Evolutionary conservation across 169 alveolate species (phyloP), one percentile per base, ranked within the genome.

Genomic region (Amoebophrya sp.): DNA sequence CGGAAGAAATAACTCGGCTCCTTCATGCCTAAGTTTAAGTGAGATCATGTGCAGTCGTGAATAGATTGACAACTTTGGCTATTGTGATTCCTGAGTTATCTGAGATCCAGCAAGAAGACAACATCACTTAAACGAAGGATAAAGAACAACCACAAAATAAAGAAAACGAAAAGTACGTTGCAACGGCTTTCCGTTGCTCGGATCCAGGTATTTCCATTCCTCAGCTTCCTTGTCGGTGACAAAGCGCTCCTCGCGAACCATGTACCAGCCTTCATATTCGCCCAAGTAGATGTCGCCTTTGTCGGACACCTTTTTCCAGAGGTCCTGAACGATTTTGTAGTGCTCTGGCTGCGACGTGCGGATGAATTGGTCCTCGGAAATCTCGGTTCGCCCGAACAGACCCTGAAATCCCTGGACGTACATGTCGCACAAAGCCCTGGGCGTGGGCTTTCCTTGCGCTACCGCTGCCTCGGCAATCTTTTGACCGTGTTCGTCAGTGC

Each of bases 401-500:
- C 40, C 89, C 94, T 93, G 83, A 38, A 41, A 89, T 36, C 92
- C 95, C 89, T 93, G 92, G 12, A 41, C 90, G 78, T 41, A 78
- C 53, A 36, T 18, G 92, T 97, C 97, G 91, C 98, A 97, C 41
- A 96, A 93, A 91, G 94, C 97, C 47, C 94, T 91, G 0, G 98
- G 98, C 24, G 92, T 90, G 36, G 36, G 38, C 94, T 94, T 90
- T 39, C 95, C 96, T 78, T 93, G 91, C 54, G 93, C 93, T 41
- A 91, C 95, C 6, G 99, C 99, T 47, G 97, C 95, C 40, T 95
- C 95, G 18, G 97, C 97, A 41, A 97, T 97, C 95, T 97, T 97
- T 91, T 95, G 94, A 0, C 99, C 99, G 92, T 97, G 99, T 89
- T 97, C 99, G 94, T 97, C 99, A 0, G 99, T 96, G 34, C 99